Evolutionary conservation across 1,284 basidiomycete species (phyloP), one percentile per base, ranked within the genome.

Genomic region (Puccinia novopanici): DNA sequence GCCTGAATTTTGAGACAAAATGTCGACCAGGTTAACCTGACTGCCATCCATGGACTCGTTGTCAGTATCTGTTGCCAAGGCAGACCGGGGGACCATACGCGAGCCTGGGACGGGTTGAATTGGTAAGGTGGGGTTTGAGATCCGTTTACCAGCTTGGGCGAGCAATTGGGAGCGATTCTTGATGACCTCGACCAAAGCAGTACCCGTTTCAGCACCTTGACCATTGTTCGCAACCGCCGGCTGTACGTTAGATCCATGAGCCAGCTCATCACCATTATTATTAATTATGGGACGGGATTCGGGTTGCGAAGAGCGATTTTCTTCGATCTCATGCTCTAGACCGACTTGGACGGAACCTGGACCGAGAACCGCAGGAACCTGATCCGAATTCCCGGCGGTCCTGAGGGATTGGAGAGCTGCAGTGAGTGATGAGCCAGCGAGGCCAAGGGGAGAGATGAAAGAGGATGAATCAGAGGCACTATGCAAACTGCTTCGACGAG

Each of bases 81-180:
- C 67, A 30, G 77, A 79, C 27, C 77, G 37, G 19, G 77, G 68
- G 22, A 79, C 57, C 27, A 79, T 30, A 22, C 77, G 67, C n/a
- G 74, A 75, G 57, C 50, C 63, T 34, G 74, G 22, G 68, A 42
- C 30, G 15, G 77, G 48, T 34, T 30, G 52, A 22, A 70, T 37
- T 27, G 30, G 52, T n/a, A 50, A 42, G 17, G 50, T 17, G 52
- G 34, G 63, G 48, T 59, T 78, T 19, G 75, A 68, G 48, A 45
- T 45, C 9, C 50, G 74, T 65, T 63, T 61, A 24, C 40, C 54
- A 52, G 57, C 50, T 63, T 75, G 48, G 34, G 22, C 59, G 6
- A 65, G 54, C 50, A 61, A 27, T 70, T 78, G 75, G 22, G 75
- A 55, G 24, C 65, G 63, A 19, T 52, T 45, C 42, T 48, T 78